Base-by-base conservation (phyloP, 108 stramenopile species). In the Nitzschia palea region DNA sequence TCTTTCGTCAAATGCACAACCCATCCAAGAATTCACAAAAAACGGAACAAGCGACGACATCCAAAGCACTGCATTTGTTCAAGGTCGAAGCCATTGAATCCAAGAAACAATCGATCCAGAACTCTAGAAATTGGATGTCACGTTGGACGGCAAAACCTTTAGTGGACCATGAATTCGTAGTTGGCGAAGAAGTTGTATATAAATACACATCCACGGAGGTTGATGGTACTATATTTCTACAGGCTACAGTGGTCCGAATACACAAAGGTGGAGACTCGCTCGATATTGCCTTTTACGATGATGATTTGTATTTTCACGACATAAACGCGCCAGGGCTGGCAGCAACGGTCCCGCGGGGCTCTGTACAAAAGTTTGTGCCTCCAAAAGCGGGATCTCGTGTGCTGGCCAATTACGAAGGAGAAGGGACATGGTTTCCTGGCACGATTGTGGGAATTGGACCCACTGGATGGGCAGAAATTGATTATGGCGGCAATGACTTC, bases 221-320 rank as follows among this genome's bases (percentile, higher is more conserved):
- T 3, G 52, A 26, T 14, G 44, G 9, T 5, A 54, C 34, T 1
- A 22, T 18, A 6, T 5, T 31, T 14, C 27, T 34, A 3, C 68
- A 9, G 14, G 68, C 32, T 6, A 63, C 62, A 26, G 20, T 71
- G 6, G 18, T 63, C 23, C 14, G 31, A 4, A 33, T 71, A 44
- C 31, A 45, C 20, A 27, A 42, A 18, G 37, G 55, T 30, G 44
- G 17, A 42, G 62, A 40, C 20, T 32, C 12, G 33, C 29, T 51
- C 9, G 33, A 75, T 4, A 31, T 80, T 62, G 70, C 80, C 3
- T 54, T 67, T 18, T 53, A 80, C 10, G 74, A 45, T 2, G 70
- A 69, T 28, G 33, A 45, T 18, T 50, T 61, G 22, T 31, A 65
- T 17, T 43, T 55, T 1, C 22, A 40, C 18, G n/a, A n/a, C n/a